Conservation (phyloP, 805 yeast species). For the Nadsonia fulvescens region DNA sequence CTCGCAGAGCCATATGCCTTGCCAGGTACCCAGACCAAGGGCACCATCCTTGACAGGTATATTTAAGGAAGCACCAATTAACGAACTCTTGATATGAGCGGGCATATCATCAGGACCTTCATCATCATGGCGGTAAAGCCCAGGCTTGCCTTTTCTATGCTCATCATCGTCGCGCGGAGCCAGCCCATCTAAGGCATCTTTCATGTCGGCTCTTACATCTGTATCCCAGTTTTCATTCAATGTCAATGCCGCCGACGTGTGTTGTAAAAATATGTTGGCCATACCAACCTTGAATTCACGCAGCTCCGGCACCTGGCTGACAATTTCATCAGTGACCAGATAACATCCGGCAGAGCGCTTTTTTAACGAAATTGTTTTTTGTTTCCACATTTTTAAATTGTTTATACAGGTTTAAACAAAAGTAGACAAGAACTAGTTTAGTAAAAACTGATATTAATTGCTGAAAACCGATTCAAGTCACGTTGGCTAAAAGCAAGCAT, state of each 20-base stretch:
- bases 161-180: slow-evolving; percentile 53
- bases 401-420: too few species aligned
- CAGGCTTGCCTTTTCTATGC: too few species aligned
- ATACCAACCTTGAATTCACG: slow-evolving; percentile 42
- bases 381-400: slow-evolving; percentile 57
- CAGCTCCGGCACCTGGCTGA: slow-evolving; percentile 38
- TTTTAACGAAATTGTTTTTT: slow-evolving; percentile 32
- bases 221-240: slow-evolving; percentile 69
- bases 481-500: too few species aligned
- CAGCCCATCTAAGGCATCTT: slow-evolving; percentile 38
- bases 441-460: too few species aligned
- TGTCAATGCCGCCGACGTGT: slow-evolving; percentile 63
- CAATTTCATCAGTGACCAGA: slow-evolving; percentile 51
- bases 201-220: slow-evolving; percentile 57
- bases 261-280: slow-evolving; percentile 51
- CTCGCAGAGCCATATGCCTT: slow-evolving; percentile 62
- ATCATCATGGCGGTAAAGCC: slow-evolving; percentile 43
- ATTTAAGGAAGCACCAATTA: slow-evolving; percentile 44
- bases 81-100: slow-evolving; percentile 46
- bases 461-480: too few species aligned
- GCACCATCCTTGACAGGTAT: slow-evolving; percentile 56
- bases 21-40: slow-evolving; percentile 70
- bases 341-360: slow-evolving; percentile 53
- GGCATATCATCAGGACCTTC: slow-evolving; percentile 78
- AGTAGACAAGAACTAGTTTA: too few species aligned